These are phyloP conservation scores for Amanita rimosa DNA, from an alignment of 768 basidiomycete species.

Conservation along the genomic window DNA sequence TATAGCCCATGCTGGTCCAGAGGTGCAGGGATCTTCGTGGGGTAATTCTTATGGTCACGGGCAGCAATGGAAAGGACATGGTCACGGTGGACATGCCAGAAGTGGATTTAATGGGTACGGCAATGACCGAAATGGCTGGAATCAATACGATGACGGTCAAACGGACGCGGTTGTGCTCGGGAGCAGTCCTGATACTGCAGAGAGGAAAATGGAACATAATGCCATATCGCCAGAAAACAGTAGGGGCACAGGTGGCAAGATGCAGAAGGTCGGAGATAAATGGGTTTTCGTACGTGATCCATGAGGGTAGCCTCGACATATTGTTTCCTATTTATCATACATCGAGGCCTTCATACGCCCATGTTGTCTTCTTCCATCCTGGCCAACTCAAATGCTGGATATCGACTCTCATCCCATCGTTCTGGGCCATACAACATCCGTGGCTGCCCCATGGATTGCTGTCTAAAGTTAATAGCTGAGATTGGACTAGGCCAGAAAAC, in stretches of 20 bases:
- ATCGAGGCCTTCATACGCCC: constrained; percentile 21
- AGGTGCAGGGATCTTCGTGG: constrained; percentile 8
- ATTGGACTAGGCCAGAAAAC: constrained; percentile 62
- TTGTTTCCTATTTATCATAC: constrained; percentile 6
- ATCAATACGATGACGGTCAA: constrained; percentile 20
- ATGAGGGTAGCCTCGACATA: constrained; percentile 14
- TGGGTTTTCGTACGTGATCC: constrained; percentile 56
- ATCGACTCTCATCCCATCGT: constrained; percentile 13
- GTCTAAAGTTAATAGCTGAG: constrained; percentile 22
- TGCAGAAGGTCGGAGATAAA: constrained; percentile 62
- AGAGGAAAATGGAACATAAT: background rate
- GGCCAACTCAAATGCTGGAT: constrained; percentile 32
- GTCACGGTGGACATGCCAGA: constrained; percentile 21
- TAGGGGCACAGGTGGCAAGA: constrained; percentile 33
- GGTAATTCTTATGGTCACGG: constrained; percentile 10
- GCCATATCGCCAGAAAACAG: constrained; percentile 8
- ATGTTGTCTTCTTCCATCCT: constrained; percentile 28
- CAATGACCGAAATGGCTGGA: constrained; percentile 35
- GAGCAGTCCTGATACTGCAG: constrained; percentile 22
- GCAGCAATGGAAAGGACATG: constrained; percentile 23
- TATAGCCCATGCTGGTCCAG: constrained; percentile 8
- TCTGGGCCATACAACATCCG: constrained; percentile 28
- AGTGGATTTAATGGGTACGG: constrained; percentile 28
- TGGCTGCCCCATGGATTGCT: constrained; percentile 23
- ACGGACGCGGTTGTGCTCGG: constrained; percentile 55